A percentile compares a stretch with the other conserved stretches of the same genome.
Conservation (phyloP, 2,329 filamentous ascomycete genomes). For the Colletotrichum brevisporum region DNA sequence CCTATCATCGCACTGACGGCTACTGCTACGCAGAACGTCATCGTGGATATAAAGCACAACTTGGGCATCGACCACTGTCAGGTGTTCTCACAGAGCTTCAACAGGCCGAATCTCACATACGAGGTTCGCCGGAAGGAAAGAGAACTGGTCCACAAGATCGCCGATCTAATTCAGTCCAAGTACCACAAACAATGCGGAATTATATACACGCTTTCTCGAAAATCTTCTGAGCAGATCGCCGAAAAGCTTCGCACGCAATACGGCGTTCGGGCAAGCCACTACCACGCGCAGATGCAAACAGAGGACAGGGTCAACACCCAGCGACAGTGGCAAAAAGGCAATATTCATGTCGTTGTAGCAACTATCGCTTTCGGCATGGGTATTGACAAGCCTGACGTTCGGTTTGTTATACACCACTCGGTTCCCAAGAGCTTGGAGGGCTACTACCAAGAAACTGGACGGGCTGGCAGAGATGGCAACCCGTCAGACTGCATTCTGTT, state of each 20-base stretch:
- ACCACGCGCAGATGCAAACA: conserved; percentile 84
- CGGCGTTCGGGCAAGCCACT: conserved; percentile 83
- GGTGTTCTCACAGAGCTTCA: conserved; percentile 93
- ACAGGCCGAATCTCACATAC: conserved; percentile 94
- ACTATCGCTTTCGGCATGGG: conserved; percentile 99
- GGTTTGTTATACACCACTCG: conserved; percentile 94
- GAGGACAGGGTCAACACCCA: conserved; percentile 80
- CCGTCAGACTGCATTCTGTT: conserved; percentile 91
- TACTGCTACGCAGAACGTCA: conserved; percentile 94
- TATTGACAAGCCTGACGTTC: conserved; percentile 98
- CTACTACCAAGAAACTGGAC: conserved; percentile 98
- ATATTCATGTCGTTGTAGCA: conserved; percentile 90
- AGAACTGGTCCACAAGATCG: conserved; percentile 62
- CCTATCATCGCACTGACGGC: conserved; percentile 96
- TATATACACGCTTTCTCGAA: conserved; percentile 91
- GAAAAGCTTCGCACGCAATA: conserved; percentile 71
- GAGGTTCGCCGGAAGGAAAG: conserved; percentile 79
- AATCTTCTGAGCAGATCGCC: conserved; percentile 86
- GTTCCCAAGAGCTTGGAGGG: conserved; percentile 96
- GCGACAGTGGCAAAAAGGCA: conserved; percentile 84
- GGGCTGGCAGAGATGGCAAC: conserved; percentile 91
- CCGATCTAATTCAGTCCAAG: conserved; percentile 76
- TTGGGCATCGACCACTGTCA: conserved; percentile 85
- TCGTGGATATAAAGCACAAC: conserved; percentile 91
- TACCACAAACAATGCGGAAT: conserved; percentile 86